Conservation (phyloP, 163 green algal species). For the Chlorella variabilis region DNA sequence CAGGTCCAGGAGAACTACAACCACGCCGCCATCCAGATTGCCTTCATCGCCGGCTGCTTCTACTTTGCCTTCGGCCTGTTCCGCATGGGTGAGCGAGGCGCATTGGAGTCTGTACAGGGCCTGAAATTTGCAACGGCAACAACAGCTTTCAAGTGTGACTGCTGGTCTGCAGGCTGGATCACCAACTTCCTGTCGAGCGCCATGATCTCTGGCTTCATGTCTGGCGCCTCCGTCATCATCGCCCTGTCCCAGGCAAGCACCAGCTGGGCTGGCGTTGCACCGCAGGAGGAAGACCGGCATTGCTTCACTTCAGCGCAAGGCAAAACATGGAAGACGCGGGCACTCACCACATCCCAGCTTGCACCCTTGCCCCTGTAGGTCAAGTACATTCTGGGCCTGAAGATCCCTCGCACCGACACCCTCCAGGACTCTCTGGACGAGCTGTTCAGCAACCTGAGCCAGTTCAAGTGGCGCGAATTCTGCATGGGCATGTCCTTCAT, state of each 20-base stretch:
- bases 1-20: conserved; percentile 58
- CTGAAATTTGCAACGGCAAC: no score
- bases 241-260: conserved; percentile 61
- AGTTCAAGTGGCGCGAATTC: conserved; percentile 56
- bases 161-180: conserved; percentile 62
- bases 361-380: conserved; percentile 32
- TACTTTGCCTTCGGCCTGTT: conserved; percentile 78
- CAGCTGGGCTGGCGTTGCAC: no score
- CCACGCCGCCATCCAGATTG: conserved; percentile 62
- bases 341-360: no score
- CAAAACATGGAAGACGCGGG: no score
- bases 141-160: no score
- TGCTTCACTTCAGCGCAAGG: no score
- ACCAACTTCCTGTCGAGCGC: conserved; percentile 83
- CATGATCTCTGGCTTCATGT: conserved; percentile 88
- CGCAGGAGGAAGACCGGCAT: no score
- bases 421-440: conserved; percentile 52
- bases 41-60: conserved; percentile 72
- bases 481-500: conserved; percentile 63
- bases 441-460: conserved; percentile 53
- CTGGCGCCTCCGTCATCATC: conserved; percentile 73
- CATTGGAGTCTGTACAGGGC: no score
- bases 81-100: conserved; percentile 57
- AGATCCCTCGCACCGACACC: conserved; percentile 54
- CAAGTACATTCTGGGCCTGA: conserved; percentile 67